Base-by-base conservation (phyloP, 164 flowering plant genomes). In the Stephania japonica region DNA sequence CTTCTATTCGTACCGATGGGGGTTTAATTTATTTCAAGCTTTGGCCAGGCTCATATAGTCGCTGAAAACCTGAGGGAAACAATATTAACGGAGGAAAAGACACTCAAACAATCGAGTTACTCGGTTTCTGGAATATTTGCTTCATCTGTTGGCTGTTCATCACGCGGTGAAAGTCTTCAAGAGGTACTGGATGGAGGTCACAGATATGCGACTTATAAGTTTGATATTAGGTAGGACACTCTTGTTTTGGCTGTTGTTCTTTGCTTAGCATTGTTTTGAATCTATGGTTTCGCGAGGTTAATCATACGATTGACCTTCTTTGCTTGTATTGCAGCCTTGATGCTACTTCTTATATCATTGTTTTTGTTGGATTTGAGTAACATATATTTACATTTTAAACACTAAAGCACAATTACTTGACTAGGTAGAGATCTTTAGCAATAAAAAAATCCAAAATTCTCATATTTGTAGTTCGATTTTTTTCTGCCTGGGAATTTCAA, bases 101-200 rank as follows among this genome's bases (percentile, higher is more conserved):
- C 80, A 25, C 38, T 88, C 61, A 80, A 75, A n/a, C 86, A 83
- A 47, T 82, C 80, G 69, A 78, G 87, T 76, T 86, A 91, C 77
- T 59, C 96, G 65, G 97, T 90, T 79, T 84, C 90, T 71, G 90
- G 88, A 76, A 74, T 94, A 82, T 77, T 92, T 79, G 89, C 97
- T 59, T 88, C 93, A 7, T 78, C 82, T 78, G 76, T 76, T 72
- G 78, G 76, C 7, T 70, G 75, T 71, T 78, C 86, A 26, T 87
- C 89, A 27, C 85, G 90, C 73, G 79, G 87, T 70, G 87, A 83
- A 72, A 85, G 84, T 77, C 91, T 94, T 72, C 78, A 75, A 74
- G 92, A 87, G 61, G 79, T 91, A 42, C 61, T 92, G 13, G 80
- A 87, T 71, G 86, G 74, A 63, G 75, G 69, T 73, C 82, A 80